Base-by-base conservation (phyloP, 1,284 basidiomycete genomes). In the Testicularia cyperi region DNA sequence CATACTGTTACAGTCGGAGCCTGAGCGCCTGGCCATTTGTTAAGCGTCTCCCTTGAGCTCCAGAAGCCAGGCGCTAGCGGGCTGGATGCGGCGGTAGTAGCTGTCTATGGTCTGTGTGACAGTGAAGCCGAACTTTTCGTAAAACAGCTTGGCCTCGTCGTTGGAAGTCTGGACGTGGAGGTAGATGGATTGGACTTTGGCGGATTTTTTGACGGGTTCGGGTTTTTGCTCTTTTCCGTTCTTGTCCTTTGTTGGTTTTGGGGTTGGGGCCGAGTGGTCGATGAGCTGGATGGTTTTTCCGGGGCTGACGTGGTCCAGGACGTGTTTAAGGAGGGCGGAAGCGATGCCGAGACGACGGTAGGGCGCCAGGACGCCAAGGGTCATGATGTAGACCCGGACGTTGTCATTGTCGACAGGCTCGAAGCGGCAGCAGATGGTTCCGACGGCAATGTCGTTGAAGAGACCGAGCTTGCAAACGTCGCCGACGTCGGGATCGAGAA, bases 361-460 rank as follows among this genome's bases (percentile, higher is more conserved):
- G 2, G 78, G 74, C 25, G 72, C 68, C 5, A 79, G 63, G 4
- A 78, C 76, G 15, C 77, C 78, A n/a, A 79, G 66, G 3, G 77
- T 78, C 77, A 78, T 78, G 43, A 79, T 69, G 63, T 79, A 78
- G 19, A 79, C 66, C 15, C 68, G 70, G 15, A 68, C 72, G 2
- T 32, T 43, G 16, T 53, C 41, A 13, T 41, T 44, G 13, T 53
- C 61, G 23, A 54, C 52, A 7, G 33, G 56, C 43, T 79, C 78
- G 24, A 77, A 45, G 8, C 77, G 67, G 39, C 71, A 77, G 32
- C 74, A 71, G 32, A 79, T 53, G 42, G 72, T 71, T 14, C 73
- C 77, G 15, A 78, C 78, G 10, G 78, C 71, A 14, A 78, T 65
- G 40, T 79, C 78, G 44, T 78, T 78, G 70, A 77, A 78, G 26